These are phyloP conservation scores for Gymnopilus dilepis DNA, from an alignment of 768 basidiomycete genomes.

Conservation along the genomic window DNA sequence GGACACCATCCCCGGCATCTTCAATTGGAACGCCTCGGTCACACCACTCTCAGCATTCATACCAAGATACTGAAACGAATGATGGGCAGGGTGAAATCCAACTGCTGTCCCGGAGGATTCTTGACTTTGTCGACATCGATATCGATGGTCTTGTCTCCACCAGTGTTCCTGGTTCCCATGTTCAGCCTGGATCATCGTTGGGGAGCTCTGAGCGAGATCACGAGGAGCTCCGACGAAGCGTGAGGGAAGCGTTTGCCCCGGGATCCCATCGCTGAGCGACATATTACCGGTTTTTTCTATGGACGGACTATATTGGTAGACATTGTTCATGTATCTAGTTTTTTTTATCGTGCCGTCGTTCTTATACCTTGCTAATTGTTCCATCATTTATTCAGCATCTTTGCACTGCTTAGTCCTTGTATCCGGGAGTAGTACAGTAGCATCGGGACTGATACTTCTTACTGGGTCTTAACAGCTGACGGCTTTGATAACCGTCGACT, in stretches of 20 bases:
- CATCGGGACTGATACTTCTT: background rate
- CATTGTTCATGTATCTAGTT: conserved; percentile 20
- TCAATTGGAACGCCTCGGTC: conserved; percentile 78
- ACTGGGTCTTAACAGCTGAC: background rate
- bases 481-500: background rate
- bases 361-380: conserved; percentile 6
- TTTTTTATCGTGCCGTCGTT: conserved; percentile 19
- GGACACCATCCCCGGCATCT: conserved; percentile 70
- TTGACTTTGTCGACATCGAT: conserved; percentile 86
- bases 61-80: conserved; percentile 82
- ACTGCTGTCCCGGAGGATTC: conserved; percentile 79
- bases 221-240: conserved; percentile 81
- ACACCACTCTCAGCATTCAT: conserved; percentile 73
- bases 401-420: background rate
- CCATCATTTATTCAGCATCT: background rate
- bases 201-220: conserved; percentile 71
- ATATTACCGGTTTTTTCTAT: conserved; percentile 21
- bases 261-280: conserved; percentile 56
- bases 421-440: background rate
- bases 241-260: conserved; percentile 80
- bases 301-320: conserved; percentile 24
- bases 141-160: conserved; percentile 61
- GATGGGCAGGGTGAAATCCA: conserved; percentile 94
- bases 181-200: conserved; percentile 72
- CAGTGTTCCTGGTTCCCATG: conserved; percentile 67